Percentiles rank a stretch among this genome's conserved stretches.
These are phyloP conservation scores for Umbelopsis isabellina DNA, from an alignment of 192 early-diverging fungal species.

Conservation along the genomic window DNA sequence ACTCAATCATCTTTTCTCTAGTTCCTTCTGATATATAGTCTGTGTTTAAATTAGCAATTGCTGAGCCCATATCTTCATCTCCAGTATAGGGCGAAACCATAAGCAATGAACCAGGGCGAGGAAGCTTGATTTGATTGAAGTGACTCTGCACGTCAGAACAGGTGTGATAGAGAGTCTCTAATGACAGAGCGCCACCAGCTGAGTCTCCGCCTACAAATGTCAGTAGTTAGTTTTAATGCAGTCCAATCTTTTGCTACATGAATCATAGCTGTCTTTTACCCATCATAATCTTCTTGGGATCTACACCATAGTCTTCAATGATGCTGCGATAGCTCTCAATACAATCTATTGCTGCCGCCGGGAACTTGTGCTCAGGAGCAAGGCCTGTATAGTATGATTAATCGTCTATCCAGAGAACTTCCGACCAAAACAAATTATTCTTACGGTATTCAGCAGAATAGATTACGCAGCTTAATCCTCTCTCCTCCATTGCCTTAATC, in stretches of 20 bases:
- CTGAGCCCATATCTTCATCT: neutral
- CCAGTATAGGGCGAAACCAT: slow-evolving; percentile 21
- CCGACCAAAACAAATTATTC: neutral
- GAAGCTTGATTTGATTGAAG: slow-evolving; percentile 14
- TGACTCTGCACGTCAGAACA: neutral
- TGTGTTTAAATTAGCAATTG: neutral
- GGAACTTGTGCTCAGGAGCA: slow-evolving; percentile 21
- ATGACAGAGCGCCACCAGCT: slow-evolving; percentile 16
- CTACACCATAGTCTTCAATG: slow-evolving; percentile 1
- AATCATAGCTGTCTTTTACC: neutral
- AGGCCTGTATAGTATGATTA: neutral
- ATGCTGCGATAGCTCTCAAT: slow-evolving; percentile 15
- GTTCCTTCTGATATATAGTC: slow-evolving; percentile 22
- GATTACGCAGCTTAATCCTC: slow-evolving; percentile 20
- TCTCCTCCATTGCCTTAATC: slow-evolving; percentile 22
- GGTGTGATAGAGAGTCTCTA: slow-evolving; percentile 22
- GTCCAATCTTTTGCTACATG: neutral
- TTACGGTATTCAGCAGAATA: slow-evolving; percentile 26
- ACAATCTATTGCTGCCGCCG: neutral
- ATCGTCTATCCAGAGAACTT: neutral
- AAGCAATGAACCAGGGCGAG: slow-evolving; percentile 22
- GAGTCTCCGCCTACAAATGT: slow-evolving; percentile 22
- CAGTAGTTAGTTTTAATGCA: neutral
- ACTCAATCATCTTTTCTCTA: slow-evolving; percentile 7
- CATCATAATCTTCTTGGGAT: slow-evolving; percentile 18